A percentile compares a stretch with the other conserved stretches of the same genome.
Evolutionary conservation across 2,329 filamentous ascomycete species (phyloP).

Genomic region (Ascochyta fabae): DNA sequence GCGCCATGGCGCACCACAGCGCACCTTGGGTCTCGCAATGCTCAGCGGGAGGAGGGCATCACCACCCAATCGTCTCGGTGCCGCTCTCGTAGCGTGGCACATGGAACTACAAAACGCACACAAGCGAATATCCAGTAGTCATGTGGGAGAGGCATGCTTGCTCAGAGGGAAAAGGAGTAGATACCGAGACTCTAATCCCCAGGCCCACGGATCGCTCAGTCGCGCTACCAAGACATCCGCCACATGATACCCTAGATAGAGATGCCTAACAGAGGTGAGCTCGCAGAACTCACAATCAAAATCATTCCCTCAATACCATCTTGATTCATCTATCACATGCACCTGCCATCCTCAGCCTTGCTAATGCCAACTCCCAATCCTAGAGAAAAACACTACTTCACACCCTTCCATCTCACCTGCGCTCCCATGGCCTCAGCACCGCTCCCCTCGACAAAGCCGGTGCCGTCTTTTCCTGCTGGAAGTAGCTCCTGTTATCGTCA

Average conservation of each 20-base stretch:
- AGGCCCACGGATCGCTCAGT: background rate
- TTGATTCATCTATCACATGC: background rate
- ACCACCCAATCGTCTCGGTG: background rate
- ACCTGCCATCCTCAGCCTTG: too few relatives aligned
- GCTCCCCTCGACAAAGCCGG: background rate
- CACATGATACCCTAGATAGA: background rate
- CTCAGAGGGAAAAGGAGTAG: too few relatives aligned
- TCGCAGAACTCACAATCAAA: background rate
- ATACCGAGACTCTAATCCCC: too few relatives aligned
- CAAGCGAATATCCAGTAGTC: background rate
- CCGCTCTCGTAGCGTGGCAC: background rate
- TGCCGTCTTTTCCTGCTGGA: constrained; percentile 9
- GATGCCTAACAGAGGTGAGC: background rate
- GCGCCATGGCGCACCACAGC: background rate
- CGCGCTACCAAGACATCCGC: background rate
- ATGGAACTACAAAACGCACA: background rate
- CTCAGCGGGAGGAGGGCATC: background rate
- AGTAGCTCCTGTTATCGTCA: constrained; percentile 51
- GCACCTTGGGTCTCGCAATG: background rate
- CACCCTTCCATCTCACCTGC: background rate
- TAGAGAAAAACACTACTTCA: background rate
- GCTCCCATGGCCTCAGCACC: background rate
- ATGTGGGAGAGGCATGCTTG: background rate
- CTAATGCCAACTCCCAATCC: too few relatives aligned
- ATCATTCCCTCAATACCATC: background rate